Conservation (phyloP, 2,329 filamentous ascomycete species). For the Sphaceloma murrayae region DNA sequence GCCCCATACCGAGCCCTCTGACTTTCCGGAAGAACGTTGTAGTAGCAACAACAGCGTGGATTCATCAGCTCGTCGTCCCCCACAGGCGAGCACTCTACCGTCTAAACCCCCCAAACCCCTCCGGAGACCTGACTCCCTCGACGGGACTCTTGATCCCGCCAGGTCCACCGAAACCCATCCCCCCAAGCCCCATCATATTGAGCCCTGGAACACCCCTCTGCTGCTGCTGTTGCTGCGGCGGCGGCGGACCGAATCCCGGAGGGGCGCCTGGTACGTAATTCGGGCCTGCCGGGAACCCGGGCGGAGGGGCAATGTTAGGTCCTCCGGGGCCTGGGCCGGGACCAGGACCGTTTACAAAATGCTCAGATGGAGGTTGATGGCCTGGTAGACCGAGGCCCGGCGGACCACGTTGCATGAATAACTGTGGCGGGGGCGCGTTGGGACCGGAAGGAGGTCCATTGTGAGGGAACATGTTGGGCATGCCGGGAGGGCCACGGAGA, state of each 20-base stretch:
- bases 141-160: conserved; percentile 10
- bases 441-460: conserved; percentile 20
- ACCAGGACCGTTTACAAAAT: conserved; percentile 3
- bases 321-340: conserved; percentile 1
- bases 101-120: conserved; percentile 2
- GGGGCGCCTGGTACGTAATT: conserved; percentile 14
- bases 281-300: conserved; percentile 15
- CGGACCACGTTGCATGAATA: conserved; percentile 6
- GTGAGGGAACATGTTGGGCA: conserved; percentile 25
- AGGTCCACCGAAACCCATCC: not conserved
- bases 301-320: conserved; percentile 16
- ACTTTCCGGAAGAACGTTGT: too few relatives aligned
- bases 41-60: too few relatives aligned
- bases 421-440: conserved; percentile 18
- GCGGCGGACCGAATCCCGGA: conserved; percentile 13
- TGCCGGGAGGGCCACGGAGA: conserved; percentile 23
- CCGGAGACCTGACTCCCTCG: too few relatives aligned
- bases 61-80: too few relatives aligned
- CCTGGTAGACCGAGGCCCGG: conserved; percentile 1
- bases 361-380: conserved; percentile 3
- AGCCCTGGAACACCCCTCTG: not conserved
- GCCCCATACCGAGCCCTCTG: too few relatives aligned
- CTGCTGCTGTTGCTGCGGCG: not conserved
- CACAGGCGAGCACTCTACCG: too few relatives aligned
- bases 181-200: conserved; percentile 6